These are phyloP conservation scores for Suillus clintonianus DNA, from an alignment of 768 basidiomycete species.

Conservation along the genomic window DNA sequence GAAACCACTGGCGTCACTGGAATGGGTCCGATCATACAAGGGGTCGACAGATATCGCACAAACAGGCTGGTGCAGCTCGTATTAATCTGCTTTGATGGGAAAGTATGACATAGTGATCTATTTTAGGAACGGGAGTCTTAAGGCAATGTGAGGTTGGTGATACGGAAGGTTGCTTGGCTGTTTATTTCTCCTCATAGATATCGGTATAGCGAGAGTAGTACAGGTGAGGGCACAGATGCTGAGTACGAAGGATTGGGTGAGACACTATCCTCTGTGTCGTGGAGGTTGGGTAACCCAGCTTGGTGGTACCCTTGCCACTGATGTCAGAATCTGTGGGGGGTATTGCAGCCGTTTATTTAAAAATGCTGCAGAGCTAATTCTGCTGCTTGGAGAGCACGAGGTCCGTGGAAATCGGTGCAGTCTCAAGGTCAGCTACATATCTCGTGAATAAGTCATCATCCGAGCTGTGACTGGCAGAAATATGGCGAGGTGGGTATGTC, in stretches of 20 bases:
- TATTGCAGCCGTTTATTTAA: slow-evolving; percentile 34
- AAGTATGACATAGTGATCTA: slow-evolving; percentile 1
- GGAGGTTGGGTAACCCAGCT: not conserved
- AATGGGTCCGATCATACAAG: not conserved
- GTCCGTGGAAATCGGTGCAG: too few species aligned
- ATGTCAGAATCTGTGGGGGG: slow-evolving; percentile 26
- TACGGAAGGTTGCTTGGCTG: slow-evolving; percentile 31
- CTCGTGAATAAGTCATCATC: too few species aligned
- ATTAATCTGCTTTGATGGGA: slow-evolving; percentile 27
- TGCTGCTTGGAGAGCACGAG: too few species aligned
- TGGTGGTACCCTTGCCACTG: slow-evolving; percentile 16
- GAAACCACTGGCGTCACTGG: too few species aligned
- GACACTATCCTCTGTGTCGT: not conserved
- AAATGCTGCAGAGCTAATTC: too few species aligned
- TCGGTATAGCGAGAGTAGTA: slow-evolving; percentile 51
- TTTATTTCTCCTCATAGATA: slow-evolving; percentile 46
- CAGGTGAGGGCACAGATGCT: slow-evolving; percentile 52
- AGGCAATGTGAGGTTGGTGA: slow-evolving; percentile 8
- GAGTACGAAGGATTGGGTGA: slow-evolving; percentile 60
- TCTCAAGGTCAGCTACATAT: too few species aligned
- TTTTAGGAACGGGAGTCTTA: slow-evolving; percentile 7
- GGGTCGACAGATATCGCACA: slow-evolving; percentile 27
- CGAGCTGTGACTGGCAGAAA: too few species aligned
- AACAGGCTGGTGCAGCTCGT: slow-evolving; percentile 36
- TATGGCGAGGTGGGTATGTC: too few species aligned